Base-by-base conservation (phyloP, 2,329 filamentous ascomycete species). In the Graphiopsis chlorocephala region DNA sequence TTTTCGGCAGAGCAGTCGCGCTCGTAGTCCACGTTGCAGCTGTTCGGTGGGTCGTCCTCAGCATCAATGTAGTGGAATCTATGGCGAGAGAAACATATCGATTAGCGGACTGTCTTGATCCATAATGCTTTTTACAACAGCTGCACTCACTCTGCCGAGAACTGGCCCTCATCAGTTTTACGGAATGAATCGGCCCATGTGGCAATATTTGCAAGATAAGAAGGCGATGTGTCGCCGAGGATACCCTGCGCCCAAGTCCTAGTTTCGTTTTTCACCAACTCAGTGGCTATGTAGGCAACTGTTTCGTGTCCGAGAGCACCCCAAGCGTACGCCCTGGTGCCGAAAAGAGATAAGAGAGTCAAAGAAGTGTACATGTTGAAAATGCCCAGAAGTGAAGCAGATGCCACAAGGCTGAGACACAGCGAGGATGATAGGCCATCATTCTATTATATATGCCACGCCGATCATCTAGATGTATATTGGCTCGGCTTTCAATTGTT, bases 101-200 rank as follows among this genome's bases (percentile, higher is more conserved):
- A 23, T 38, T n/a, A 56, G 53, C 20, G 28, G 7, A 14, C 3
- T 25, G 50, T n/a, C 8, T 29, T 53, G 4, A 4, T n/a, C 17
- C 14, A 31, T 53, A 1, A 15, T 31, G 17, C 4, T 53, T 4
- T 12, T 20, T 15, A 17, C 15, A 28, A 28, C 7, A 20, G 11
- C 20, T 25, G 6, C 28, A 57, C 31, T 15, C n/a, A 38, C 31
- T 35, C 55, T 0, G 79, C 75, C 15, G 78, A 80, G 74, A 81
- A 85, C 47, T 72, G 71, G 8, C 83, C 83, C 31, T 73, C 82
- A n/a, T 74, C 68, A 1, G 80, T 83, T 60, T 78, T 77, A 28
- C 83, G 80, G 70, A 83, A 85, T 31, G 72, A 74, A 68, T 86
- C 84, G 1, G 84, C 83, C 83, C 83, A 86, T 1, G 82, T 83